Evolutionary conservation across 2,329 filamentous ascomycete genomes (phyloP).

Genomic region (Ceratocystis eucalypticola): DNA sequence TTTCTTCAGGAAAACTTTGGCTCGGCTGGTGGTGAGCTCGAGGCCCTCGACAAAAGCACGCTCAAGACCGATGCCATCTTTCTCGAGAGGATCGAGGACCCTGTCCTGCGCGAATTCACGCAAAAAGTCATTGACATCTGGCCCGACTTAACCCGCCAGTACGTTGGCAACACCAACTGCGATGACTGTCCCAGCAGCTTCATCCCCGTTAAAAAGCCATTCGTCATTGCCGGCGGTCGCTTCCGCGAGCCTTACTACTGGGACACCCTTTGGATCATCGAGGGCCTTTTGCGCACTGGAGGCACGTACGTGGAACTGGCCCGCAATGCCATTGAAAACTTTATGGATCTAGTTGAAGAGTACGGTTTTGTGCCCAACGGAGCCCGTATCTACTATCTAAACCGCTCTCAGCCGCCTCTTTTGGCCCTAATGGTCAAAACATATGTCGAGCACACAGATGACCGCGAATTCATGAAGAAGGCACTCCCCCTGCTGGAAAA

Average conservation of each 20-base stretch:
- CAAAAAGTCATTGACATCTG: constrained; percentile 54
- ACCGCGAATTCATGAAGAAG: constrained; percentile 42
- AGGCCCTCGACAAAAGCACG: constrained; percentile 37
- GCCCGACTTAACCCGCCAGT: constrained; percentile 51
- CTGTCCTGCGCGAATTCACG: constrained; percentile 46
- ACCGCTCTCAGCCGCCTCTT: constrained; percentile 53
- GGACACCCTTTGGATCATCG: constrained; percentile 57
- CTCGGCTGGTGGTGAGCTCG: constrained; percentile 48
- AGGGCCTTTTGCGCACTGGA: constrained; percentile 50
- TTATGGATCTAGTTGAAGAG: constrained; percentile 50
- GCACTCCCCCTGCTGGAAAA: constrained; percentile 49
- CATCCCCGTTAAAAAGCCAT: constrained; percentile 51
- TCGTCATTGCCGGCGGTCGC: constrained; percentile 57
- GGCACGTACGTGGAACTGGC: constrained; percentile 50
- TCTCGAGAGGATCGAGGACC: constrained; percentile 42
- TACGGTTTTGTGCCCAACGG: constrained; percentile 57
- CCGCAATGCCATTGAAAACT: constrained; percentile 56
- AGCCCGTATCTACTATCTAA: constrained; percentile 53
- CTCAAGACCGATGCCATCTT: constrained; percentile 46
- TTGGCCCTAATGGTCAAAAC: constrained; percentile 51
- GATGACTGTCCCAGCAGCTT: constrained; percentile 49
- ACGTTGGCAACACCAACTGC: constrained; percentile 41
- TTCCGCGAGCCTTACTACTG: constrained; percentile 61
- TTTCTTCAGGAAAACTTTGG: constrained; percentile 53
- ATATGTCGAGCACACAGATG: constrained; percentile 52